Base-by-base conservation (phyloP, 768 basidiomycete genomes). In the Collybia mongolica region DNA sequence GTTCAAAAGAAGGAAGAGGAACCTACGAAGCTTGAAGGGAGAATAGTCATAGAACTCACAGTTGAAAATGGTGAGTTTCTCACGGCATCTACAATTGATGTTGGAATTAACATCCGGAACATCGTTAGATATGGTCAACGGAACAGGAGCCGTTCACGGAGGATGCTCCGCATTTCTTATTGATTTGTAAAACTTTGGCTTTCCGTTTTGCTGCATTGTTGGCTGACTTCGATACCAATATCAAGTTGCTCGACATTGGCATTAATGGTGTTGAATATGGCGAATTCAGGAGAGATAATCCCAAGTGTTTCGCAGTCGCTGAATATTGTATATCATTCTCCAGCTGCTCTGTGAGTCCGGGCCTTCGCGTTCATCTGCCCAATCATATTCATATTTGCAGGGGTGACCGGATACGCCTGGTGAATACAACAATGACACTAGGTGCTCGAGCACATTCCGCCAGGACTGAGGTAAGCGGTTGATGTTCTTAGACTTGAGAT, bases 301-400 rank as follows among this genome's bases (percentile, higher is more conserved):
- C 43, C 32, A 0, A 70, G 68, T 24, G 81, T 83, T 6, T 80
- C 80, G 0, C 79, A 80, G 54, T 73, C 79, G 0, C 59, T 83
- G 39, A 75, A 80, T 39, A 64, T 81, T 5, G 66, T 79, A 17
- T 83, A 79, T 48, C 82, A 83, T 49, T 76, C 81, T 44, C 82
- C 82, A n/a, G 82, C 81, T 18, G 54, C 55, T 8, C 22, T 71
- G 81, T 82, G 58, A 56, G 73, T 58, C 5, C 7, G 23, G 15
- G 29, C n/a, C 14, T 26, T 45, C 17, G 6, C 28, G 17, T 42
- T 11, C 11, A 15, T 23, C 17, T 6, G 20, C 11, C 38, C 6
- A 1, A 11, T 32, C 24, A 26, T 7, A 17, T 11, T 2, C 17
- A 38, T 15, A 50, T 17, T 29, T 26, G 12, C 11, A 83, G 81